A percentile compares a stretch with the other conserved stretches of the same genome.
Conservation (phyloP, 169 alveolate genomes). For the Blepharisma undulans region DNA sequence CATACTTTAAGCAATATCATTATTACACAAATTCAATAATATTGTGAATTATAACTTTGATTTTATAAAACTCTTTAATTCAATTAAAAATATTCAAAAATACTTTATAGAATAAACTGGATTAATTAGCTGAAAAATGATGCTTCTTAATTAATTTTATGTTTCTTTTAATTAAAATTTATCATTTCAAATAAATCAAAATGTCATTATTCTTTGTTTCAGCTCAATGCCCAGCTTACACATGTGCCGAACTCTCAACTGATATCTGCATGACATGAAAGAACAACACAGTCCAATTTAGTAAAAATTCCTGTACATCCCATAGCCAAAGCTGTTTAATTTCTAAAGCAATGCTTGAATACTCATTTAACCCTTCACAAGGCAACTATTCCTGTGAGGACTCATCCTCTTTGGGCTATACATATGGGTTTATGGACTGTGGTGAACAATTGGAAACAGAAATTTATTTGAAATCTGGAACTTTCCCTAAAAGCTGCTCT, state of each 20-base stretch:
- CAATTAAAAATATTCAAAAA: no score
- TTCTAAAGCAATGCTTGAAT: slow-evolving; percentile 11
- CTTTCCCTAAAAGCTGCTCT: slow-evolving; percentile 22
- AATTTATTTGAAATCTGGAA: neutral
- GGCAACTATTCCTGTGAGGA: slow-evolving; percentile 23
- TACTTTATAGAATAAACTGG: no score
- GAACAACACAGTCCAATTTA: neutral
- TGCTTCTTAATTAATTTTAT: neutral
- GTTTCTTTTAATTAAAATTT: neutral
- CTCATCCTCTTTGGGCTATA: neutral
- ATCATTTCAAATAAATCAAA: neutral
- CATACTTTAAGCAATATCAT: no score
- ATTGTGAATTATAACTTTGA: no score
- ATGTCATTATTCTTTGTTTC: neutral
- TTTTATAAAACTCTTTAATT: no score
- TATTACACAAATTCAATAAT: no score
- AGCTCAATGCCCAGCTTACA: neutral
- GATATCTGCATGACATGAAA: neutral
- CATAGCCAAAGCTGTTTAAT: neutral
- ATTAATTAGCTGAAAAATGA: no score
- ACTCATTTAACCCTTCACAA: neutral
- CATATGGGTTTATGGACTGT: slow-evolving; percentile 1
- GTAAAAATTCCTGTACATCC: neutral
- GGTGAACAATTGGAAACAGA: neutral
- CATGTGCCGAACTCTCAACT: neutral